These are phyloP conservation scores for Phtheirospermum japonicum DNA, from an alignment of 257 asterid genomes.

Conservation along the genomic window DNA sequence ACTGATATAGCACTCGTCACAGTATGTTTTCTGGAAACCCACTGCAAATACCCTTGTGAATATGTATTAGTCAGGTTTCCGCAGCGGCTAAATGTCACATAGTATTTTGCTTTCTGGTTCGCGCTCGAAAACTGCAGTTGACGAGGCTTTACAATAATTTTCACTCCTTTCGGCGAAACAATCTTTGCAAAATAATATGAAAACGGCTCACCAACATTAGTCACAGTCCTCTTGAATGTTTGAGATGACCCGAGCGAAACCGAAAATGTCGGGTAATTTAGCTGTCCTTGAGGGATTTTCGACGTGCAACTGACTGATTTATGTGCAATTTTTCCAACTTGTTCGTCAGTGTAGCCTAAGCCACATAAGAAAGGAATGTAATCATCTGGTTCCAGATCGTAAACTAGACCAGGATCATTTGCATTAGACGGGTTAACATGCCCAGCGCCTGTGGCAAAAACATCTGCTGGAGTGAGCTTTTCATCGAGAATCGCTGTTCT, in stretches of 20 bases:
- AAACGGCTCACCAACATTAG: constrained; percentile 35
- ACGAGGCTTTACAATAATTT: too few relatives aligned
- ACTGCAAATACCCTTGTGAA: constrained; percentile 22
- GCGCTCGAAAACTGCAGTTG: constrained; percentile 10
- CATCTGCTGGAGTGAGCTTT: constrained; percentile 32
- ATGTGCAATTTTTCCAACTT: too few relatives aligned
- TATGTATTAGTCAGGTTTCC: not conserved
- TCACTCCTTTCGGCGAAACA: rapidly evolving
- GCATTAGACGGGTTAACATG: constrained; percentile 43
- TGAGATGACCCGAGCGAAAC: too few relatives aligned
- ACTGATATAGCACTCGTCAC: constrained; percentile 21
- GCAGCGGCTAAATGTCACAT: constrained; percentile 21
- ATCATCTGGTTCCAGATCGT: constrained; percentile 29
- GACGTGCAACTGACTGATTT: too few relatives aligned
- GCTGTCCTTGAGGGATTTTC: too few relatives aligned
- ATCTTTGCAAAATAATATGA: constrained; percentile 22
- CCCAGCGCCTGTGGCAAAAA: constrained; percentile 31
- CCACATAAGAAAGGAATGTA: constrained; percentile 38
- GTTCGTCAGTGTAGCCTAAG: too few relatives aligned
- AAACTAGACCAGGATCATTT: constrained; percentile 35
- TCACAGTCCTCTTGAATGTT: constrained; percentile 29
- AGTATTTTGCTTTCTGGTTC: constrained; percentile 19
- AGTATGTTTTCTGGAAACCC: constrained; percentile 21
- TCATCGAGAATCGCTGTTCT: too few relatives aligned
- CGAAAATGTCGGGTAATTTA: too few relatives aligned